Evolutionary conservation across 345 rosid genomes (phyloP).

Genomic region (Brassica rapa): DNA sequence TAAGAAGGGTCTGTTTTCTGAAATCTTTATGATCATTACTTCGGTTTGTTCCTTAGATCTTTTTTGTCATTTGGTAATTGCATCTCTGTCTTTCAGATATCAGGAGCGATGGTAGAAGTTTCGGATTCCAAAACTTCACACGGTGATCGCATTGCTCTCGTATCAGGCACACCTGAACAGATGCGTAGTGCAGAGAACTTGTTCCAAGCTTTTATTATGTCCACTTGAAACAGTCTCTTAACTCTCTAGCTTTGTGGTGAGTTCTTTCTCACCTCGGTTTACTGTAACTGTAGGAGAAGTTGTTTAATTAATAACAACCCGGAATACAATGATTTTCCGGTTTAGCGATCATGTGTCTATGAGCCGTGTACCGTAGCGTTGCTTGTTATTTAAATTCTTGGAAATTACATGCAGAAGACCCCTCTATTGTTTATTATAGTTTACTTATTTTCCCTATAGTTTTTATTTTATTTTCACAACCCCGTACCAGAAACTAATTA

Average conservation of each 20-base stretch:
- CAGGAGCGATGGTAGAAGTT: constrained; percentile 16
- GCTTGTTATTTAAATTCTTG: background rate
- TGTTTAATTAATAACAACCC: background rate
- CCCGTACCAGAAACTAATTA: background rate
- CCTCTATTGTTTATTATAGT: background rate
- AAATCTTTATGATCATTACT: background rate
- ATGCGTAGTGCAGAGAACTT: constrained; percentile 11
- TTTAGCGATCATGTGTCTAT: background rate
- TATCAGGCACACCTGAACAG: constrained; percentile 10
- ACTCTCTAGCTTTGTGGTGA: background rate
- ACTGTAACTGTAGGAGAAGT: background rate
- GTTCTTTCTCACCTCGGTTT: background rate
- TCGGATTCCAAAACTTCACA: constrained; percentile 2
- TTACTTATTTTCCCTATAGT: background rate
- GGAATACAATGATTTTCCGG: background rate
- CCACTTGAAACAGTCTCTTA: constrained; percentile 3
- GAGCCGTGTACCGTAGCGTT: background rate
- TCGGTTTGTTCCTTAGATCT: background rate
- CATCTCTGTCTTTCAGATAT: background rate
- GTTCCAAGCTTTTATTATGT: constrained; percentile 1
- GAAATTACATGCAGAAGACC: background rate
- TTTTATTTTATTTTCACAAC: background rate
- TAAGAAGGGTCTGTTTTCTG: background rate
- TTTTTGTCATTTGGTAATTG: background rate
- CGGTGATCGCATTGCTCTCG: constrained; percentile 7